Percentiles rank a stretch among this genome's conserved stretches.
These are phyloP conservation scores for Phytophthora crassamura DNA, from an alignment of 352 stramenopile species.

Conservation along the genomic window DNA sequence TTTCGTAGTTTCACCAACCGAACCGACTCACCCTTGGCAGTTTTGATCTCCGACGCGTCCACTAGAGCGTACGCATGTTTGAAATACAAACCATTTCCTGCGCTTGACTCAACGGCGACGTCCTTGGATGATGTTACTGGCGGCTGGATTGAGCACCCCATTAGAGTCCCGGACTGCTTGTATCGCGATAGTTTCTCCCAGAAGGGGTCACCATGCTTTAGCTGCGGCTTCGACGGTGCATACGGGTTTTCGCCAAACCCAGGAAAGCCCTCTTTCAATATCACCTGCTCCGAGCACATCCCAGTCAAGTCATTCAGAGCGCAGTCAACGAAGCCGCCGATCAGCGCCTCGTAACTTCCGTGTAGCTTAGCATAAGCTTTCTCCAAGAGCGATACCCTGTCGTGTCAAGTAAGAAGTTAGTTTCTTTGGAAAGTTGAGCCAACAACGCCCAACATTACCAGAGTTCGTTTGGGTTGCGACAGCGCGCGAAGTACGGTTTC, in stretches of 20 bases:
- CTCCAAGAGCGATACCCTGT: constrained; percentile 87
- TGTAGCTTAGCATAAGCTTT: constrained; percentile 95
- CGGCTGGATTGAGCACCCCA: constrained; percentile 93
- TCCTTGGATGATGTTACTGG: constrained; percentile 62
- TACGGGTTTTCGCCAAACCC: constrained; percentile 82
- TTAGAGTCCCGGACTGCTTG: constrained; percentile 85
- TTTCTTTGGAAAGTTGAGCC: no score
- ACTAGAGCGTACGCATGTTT: constrained; percentile 91
- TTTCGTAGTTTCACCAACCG: constrained; percentile 88
- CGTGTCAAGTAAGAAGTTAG: neutral
- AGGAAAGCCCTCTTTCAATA: constrained; percentile 83
- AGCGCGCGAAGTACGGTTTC: constrained; percentile 86
- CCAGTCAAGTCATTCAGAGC: constrained; percentile 92
- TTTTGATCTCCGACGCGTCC: constrained; percentile 77
- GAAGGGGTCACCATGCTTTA: constrained; percentile 71
- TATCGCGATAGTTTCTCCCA: constrained; percentile 84
- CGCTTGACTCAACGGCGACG: constrained; percentile 71
- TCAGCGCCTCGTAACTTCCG: constrained; percentile 88
- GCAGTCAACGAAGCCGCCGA: constrained; percentile 91
- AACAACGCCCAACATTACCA: constrained; percentile 52
- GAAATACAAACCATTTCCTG: constrained; percentile 86
- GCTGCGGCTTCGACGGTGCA: constrained; percentile 38
- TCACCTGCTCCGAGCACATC: constrained; percentile 89
- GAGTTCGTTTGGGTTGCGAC: constrained; percentile 86
- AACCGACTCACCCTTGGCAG: constrained; percentile 52